Conservation (phyloP, 202 grass and related monocot species). For the Digitaria exilis region DNA sequence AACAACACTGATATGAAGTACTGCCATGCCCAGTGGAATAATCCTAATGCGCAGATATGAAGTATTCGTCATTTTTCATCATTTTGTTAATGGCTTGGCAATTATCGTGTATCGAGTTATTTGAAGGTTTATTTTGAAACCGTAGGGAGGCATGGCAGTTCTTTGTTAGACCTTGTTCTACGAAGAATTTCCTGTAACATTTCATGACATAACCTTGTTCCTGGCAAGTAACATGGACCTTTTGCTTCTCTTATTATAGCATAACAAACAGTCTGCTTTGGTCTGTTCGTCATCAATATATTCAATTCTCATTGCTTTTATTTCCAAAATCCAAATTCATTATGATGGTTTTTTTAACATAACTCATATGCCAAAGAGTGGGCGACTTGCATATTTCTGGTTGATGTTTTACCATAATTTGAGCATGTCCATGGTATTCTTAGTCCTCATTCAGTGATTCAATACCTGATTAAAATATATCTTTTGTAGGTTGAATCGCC, state of each 20-base stretch:
- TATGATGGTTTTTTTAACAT: neutral
- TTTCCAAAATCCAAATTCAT: neutral
- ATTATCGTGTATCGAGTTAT: neutral
- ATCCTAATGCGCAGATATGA: neutral
- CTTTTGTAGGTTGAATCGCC: constrained; percentile 28
- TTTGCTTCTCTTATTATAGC: neutral
- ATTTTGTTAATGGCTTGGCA: neutral
- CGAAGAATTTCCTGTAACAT: neutral
- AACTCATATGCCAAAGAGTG: neutral
- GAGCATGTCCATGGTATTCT: neutral
- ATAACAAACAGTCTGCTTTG: neutral
- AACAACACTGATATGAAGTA: neutral
- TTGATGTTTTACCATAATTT: neutral
- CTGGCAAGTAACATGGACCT: neutral
- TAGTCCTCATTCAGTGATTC: neutral
- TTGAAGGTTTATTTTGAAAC: neutral
- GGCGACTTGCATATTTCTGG: neutral
- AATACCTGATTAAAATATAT: constrained; percentile 19
- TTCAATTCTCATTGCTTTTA: neutral
- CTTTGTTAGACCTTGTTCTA: neutral
- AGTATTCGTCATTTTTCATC: neutral
- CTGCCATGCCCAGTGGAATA: neutral
- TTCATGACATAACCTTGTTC: neutral
- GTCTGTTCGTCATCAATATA: neutral
- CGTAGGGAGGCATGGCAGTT: neutral